Base-by-base conservation (phyloP, 1,284 basidiomycete species). In the Sutorius eximius region DNA sequence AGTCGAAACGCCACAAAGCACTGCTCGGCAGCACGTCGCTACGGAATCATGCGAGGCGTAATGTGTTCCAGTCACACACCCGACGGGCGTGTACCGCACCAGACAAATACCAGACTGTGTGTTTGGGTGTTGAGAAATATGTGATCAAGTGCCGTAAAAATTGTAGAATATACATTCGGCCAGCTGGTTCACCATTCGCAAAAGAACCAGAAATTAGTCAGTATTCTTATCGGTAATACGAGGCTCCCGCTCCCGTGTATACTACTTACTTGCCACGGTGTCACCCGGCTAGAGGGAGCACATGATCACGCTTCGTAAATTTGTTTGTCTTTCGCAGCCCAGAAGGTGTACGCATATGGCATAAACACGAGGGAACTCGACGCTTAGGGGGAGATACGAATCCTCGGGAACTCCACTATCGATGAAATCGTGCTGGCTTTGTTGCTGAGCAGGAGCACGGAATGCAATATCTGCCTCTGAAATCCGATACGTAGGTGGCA, bases 1-100 rank as follows among this genome's bases (percentile, higher is more conserved):
- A n/a, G n/a, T n/a, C n/a, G n/a, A 49, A 52, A 59, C 63, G 67
- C 66, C 63, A 65, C 66, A 67, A 67, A 65, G 64, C 47, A 50
- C 54, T 44, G 57, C 59, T 66, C 42, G 34, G 38, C 12, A 34
- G 40, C 9, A 45, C 10, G 51, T 50, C 57, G 49, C 40, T 37
- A 18, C 49, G 24, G n/a, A 22, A 34, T 32, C 38, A 34, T 40
- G 22, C 30, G 33, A 22, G 18, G 13, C 10, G 13, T n/a, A 29
- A 46, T 52, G 38, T 42, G 20, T 10, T 45, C 30, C 20, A 51
- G 43, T 52, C 29, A 45, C 36, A 40, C 42, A 37, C 13, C 20
- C 36, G 20, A 34, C 32, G 16, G 20, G 20, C 15, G 16, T 20
- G 12, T n/a, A 30, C 45, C 32, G 9, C 36, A 40, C 46, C 9